Conservation (phyloP, 2,329 filamentous ascomycete species). For the Setomelanomma holmii region DNA sequence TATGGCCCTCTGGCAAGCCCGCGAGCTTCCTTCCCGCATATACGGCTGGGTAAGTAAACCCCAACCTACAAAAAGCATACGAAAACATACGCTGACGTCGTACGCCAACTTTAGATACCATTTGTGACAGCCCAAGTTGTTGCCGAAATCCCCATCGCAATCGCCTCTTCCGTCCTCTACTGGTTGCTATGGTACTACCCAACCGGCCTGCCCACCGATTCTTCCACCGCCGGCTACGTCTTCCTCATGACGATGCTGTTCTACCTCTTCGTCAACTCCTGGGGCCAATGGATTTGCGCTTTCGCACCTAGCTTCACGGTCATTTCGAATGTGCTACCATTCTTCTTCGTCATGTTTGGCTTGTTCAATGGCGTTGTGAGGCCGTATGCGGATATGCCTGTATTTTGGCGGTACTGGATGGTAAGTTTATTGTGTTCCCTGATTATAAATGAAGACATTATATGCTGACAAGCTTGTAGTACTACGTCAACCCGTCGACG, state of each 20-base stretch:
- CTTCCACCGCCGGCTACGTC: slow-evolving; percentile 72
- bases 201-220: slow-evolving; percentile 71
- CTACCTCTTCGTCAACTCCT: slow-evolving; percentile 75
- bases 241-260: slow-evolving; percentile 82
- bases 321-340: slow-evolving; percentile 75
- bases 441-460: neutral
- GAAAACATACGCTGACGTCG: no score
- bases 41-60: slow-evolving; percentile 81
- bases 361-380: slow-evolving; percentile 81
- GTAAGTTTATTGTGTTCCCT: slow-evolving; percentile 72
- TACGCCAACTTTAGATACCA: no score
- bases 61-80: no score
- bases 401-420: slow-evolving; percentile 77
- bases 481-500: slow-evolving; percentile 72
- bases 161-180: slow-evolving; percentile 71
- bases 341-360: slow-evolving; percentile 81
- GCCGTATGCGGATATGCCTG: slow-evolving; percentile 68
- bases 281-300: slow-evolving; percentile 86
- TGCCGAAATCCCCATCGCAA: slow-evolving; percentile 73
- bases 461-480: slow-evolving; percentile 66
- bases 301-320: slow-evolving; percentile 81
- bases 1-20: slow-evolving; percentile 73
- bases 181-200: slow-evolving; percentile 81
- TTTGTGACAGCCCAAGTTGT: slow-evolving; percentile 72
- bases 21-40: slow-evolving; percentile 76